A percentile compares a stretch with the other conserved stretches of the same genome.
Conservation (phyloP, 192 early-diverging fungal genomes). For the Coemansia sp. region DNA sequence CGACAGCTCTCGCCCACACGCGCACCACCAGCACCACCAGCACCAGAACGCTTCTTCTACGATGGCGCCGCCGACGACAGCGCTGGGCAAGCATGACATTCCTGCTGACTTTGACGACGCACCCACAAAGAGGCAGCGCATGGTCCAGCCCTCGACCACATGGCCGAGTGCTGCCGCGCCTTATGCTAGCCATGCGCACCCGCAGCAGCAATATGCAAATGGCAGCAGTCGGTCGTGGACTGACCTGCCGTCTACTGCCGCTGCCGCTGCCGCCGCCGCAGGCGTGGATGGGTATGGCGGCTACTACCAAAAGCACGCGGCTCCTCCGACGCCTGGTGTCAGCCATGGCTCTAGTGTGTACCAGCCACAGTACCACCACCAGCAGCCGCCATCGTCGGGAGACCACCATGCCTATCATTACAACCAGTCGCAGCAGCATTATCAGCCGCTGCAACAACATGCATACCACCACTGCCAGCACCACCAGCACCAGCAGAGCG, state of each 20-base stretch:
- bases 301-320: slow-evolving; percentile 22
- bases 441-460: background rate
- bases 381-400: background rate
- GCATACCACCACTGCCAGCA: background rate
- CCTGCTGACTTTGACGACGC: slow-evolving; percentile 17
- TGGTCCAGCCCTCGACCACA: slow-evolving; percentile 26
- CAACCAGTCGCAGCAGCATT: slow-evolving; percentile 4
- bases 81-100: slow-evolving; percentile 15
- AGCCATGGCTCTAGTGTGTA: slow-evolving; percentile 5
- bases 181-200: slow-evolving; percentile 1
- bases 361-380: background rate
- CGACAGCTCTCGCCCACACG: background rate
- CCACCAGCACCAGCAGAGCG: slow-evolving; percentile 9
- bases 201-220: slow-evolving; percentile 6
- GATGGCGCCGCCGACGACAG: background rate
- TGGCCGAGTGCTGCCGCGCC: slow-evolving; percentile 14
- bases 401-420: background rate
- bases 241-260: background rate
- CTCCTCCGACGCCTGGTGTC: background rate
- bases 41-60: too few species aligned
- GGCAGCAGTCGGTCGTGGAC: slow-evolving; percentile 1
- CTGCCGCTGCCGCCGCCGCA: background rate
- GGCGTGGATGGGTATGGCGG: slow-evolving; percentile 5
- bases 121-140: slow-evolving; percentile 40
- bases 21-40: too few species aligned